Conservation (phyloP, 441 rosid genomes). For the Capsella rubella region DNA sequence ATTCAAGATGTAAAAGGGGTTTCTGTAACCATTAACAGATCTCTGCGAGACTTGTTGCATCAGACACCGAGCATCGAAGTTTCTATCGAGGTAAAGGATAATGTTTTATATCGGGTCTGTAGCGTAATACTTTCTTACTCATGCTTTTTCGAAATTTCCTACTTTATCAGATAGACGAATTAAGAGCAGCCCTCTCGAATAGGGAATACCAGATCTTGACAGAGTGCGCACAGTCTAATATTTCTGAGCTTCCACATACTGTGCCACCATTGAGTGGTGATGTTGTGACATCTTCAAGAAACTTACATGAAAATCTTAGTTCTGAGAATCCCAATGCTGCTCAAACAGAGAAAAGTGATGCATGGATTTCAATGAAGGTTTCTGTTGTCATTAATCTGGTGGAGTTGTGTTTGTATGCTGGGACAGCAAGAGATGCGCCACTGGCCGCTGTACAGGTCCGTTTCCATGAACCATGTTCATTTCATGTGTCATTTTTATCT, state of each 20-base stretch:
- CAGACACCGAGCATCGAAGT: constrained; percentile 81
- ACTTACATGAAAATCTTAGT: constrained; percentile 52
- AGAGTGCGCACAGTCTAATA: constrained; percentile 91
- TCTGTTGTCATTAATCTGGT: constrained; percentile 77
- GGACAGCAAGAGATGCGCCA: constrained; percentile 77
- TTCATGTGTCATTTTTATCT: constrained; percentile 33
- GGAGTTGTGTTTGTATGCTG: constrained; percentile 79
- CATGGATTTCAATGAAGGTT: constrained; percentile 77
- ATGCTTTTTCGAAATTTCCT: constrained; percentile 44
- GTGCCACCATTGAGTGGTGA: constrained; percentile 66
- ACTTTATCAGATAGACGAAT: constrained; percentile 76
- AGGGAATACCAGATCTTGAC: constrained; percentile 91
- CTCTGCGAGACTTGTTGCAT: constrained; percentile 94
- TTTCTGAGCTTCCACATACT: constrained; percentile 81
- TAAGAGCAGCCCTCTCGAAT: constrained; percentile 85
- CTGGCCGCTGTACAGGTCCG: constrained; percentile 87
- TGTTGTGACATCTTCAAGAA: constrained; percentile 55
- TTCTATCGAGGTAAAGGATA: constrained; percentile 68
- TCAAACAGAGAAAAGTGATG: constrained; percentile 49
- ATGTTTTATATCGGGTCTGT: constrained; percentile 26
- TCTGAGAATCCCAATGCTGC: constrained; percentile 51
- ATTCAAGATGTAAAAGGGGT: constrained; percentile 93
- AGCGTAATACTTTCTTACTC: constrained; percentile 36
- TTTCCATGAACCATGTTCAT: constrained; percentile 35
- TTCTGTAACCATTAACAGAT: constrained; percentile 82